These are phyloP conservation scores for Telopea speciosissima DNA, from an alignment of 177 flowering plant genomes.

Conservation along the genomic window DNA sequence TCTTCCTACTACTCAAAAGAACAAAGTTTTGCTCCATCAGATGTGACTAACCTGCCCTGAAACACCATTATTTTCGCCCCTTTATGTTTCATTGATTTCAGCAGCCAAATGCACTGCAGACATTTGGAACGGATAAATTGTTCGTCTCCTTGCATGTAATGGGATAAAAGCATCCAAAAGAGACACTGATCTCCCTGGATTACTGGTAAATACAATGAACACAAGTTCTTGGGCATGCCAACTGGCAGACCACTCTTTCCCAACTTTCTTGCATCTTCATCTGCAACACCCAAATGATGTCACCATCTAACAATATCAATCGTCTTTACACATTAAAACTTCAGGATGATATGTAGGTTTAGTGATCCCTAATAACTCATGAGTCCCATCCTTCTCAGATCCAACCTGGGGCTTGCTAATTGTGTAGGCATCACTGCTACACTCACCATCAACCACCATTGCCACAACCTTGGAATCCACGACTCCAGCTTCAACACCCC, in stretches of 20 bases:
- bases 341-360: slow-evolving; percentile 11
- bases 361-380: slow-evolving; percentile 12
- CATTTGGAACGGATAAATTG: neutral
- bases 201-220: neutral
- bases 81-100: neutral
- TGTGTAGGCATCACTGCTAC: slow-evolving; percentile 14
- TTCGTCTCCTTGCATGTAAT: neutral
- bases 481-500: slow-evolving; percentile 11
- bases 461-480: slow-evolving; percentile 21
- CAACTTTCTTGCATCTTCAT: neutral
- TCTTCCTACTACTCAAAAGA: neutral
- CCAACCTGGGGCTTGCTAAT: slow-evolving; percentile 20
- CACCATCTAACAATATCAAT: slow-evolving; percentile 9
- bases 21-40: neutral
- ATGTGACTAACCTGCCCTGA: neutral
- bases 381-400: slow-evolving; percentile 14
- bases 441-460: slow-evolving; percentile 16
- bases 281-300: slow-evolving; percentile 1
- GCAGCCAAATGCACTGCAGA: neutral
- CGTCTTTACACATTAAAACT: slow-evolving; percentile 14
- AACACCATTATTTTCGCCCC: neutral
- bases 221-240: neutral
- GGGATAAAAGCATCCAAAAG: neutral
- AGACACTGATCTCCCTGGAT: neutral
- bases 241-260: neutral